Evolutionary conservation across 83 land plant genomes (phyloP), one percentile per base, ranked within the genome.

Genomic region (Diphasiastrum complanatum): DNA sequence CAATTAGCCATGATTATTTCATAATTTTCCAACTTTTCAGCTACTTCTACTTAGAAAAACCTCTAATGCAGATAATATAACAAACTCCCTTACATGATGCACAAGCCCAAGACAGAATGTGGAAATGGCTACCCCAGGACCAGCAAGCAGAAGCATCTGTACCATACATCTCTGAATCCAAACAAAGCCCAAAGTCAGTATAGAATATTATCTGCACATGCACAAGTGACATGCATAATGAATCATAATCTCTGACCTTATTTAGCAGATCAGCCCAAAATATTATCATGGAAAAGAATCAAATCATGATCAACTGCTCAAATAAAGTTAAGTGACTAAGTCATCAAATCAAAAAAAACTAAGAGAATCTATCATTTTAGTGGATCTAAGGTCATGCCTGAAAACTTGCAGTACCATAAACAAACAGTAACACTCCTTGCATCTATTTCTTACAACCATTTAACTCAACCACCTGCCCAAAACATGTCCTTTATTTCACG

Each of bases 81-180:
- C n/a, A 18, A 18, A 51, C 55, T 11, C 3, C 53, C 78, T 51
- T 73, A 89, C 99, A 75, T 80, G 80, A 45, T 83, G 29, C 36
- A 75, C 74, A 56, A 78, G 34, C 43, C 89, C 99, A 60, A 91
- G 81, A 48, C 61, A 73, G 71, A 86, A 82, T 5, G 97, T 95
- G 36, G 99, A 95, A 50, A 95, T 81, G 25, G 86, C 72, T 37
- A 95, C 99, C 37, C 99, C 99, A 35, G 99, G 99, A 6, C 81
- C 97, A 47, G 99, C 99, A 53, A 95, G 93, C 23, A 95, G 43
- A 45, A 84, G 26, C 93, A 95, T 95, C 71, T 95, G 97, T n/a
- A 48, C 63, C 27, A 86, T 52, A 74, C 99, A 95, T 66, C 83
- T 95, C 99, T 95, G 82, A 25, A 6, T 56, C 14, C 10, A 60